Base-by-base conservation (phyloP, 2,329 filamentous ascomycete species). In the Aphanoascus verrucosus region DNA sequence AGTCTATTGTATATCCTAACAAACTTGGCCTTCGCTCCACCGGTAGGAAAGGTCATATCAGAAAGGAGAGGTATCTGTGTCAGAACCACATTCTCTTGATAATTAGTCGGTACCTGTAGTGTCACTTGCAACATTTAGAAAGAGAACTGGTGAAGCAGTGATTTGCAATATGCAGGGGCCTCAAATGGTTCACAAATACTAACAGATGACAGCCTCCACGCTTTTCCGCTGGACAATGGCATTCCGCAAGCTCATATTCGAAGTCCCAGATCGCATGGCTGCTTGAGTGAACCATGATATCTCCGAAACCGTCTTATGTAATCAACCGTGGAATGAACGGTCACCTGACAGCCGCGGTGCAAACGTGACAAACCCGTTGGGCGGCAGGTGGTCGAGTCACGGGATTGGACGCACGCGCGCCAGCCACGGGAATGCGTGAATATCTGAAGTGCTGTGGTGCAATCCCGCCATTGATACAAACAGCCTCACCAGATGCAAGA, bases 321-420 rank as follows among this genome's bases (percentile, higher is more conserved):
- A 41, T 37, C 35, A 3, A n/a, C 8, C 3, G 3, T 11, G n/a
- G 9, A n/a, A n/a, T n/a, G 9, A 9, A n/a, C 9, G n/a, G 35
- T 37, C 35, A 37, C 35, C 35, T 37, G 35, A n/a, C 9, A 37
- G n/a, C 2, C 11, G 9, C 11, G n/a, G 35, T 37, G 35, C 35
- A 37, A 37, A 49, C 35, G 35, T 40, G 46, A 49, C 46, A 49
- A 49, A 49, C 5, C 14, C 6, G 34, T 20, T 12, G 34, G 46
- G 46, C 31, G 46, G 46, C 31, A 49, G 35, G 32, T n/a, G 32
- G 28, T 37, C 17, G 12, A 37, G 23, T 48, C 45, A 48, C 45
- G 34, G 17, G 45, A 28, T 45, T 37, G 11, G 1, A 43, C 9
- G 15, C 34, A 3, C 23, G 23, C 23, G 23, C 23, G 23, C 23